Evolutionary conservation across 164 flowering plant species (phyloP).

Genomic region (Stephania yunnanensis): DNA sequence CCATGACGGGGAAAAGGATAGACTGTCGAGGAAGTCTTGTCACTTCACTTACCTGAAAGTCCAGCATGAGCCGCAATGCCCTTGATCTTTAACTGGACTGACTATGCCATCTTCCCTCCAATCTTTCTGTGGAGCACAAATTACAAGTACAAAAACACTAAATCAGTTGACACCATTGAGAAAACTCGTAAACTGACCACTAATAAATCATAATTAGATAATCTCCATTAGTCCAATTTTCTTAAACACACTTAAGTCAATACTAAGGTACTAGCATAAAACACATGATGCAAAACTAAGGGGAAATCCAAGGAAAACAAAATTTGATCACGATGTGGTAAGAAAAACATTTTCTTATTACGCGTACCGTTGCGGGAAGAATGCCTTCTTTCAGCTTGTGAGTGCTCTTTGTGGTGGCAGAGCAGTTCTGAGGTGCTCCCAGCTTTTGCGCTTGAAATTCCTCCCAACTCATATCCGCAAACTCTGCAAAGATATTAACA

Average conservation of each 20-base stretch:
- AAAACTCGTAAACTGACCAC: neutral
- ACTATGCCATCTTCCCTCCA: slow-evolving; percentile 89
- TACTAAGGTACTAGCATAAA: too few relatives aligned
- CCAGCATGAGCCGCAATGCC: slow-evolving; percentile 99
- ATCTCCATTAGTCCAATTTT: neutral
- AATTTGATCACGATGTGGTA: neutral
- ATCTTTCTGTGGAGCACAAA: slow-evolving; percentile 54
- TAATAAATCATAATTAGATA: neutral
- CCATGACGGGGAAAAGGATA: too few relatives aligned
- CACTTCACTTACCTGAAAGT: slow-evolving; percentile 77
- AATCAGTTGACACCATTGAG: neutral
- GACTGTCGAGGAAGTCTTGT: too few relatives aligned
- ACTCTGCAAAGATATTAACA: slow-evolving; percentile 36
- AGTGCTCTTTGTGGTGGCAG: slow-evolving; percentile 82
- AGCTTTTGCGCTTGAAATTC: slow-evolving; percentile 66
- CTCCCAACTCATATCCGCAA: slow-evolving; percentile 93
- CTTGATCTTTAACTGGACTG: slow-evolving; percentile 88
- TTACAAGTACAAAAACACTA: neutral
- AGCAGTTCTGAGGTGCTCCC: slow-evolving; percentile 97
- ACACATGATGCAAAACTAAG: neutral
- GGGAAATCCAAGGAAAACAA: neutral
- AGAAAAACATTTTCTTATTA: neutral
- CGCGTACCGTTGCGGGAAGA: slow-evolving; percentile 60
- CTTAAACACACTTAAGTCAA: neutral
- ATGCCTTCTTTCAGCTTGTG: slow-evolving; percentile 60